Evolutionary conservation across 78 protist genomes (phyloP).

Genomic region (Chrysochromulina tobinii): DNA sequence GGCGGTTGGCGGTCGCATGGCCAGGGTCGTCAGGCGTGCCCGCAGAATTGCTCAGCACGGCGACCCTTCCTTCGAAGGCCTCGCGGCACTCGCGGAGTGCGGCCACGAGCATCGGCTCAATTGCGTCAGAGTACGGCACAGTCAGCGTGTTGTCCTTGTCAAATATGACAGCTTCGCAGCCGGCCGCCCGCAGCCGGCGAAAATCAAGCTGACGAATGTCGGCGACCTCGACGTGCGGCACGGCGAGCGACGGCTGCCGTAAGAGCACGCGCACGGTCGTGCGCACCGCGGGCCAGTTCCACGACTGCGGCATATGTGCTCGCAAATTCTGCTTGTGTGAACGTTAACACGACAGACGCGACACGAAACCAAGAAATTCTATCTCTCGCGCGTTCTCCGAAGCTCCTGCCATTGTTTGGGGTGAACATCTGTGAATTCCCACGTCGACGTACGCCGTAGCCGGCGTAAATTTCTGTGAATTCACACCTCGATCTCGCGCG

Average conservation of each 20-base stretch:
- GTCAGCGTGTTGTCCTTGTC: slow-evolving; percentile 22
- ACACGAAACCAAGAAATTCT: too few species aligned
- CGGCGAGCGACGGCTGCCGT: neutral
- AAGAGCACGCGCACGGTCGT: neutral
- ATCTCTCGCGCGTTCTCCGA: too few species aligned
- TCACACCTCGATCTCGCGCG: too few species aligned
- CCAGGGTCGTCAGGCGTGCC: neutral
- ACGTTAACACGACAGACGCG: too few species aligned
- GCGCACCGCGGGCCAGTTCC: neutral
- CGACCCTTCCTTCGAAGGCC: neutral
- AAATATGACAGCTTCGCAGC: neutral
- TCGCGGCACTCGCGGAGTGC: neutral
- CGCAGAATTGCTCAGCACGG: neutral
- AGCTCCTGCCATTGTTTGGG: too few species aligned
- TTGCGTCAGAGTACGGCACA: neutral
- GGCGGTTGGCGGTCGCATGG: neutral
- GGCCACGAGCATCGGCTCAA: neutral
- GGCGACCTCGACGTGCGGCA: neutral
- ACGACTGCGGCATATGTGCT: neutral
- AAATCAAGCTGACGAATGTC: neutral
- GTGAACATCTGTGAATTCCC: too few species aligned
- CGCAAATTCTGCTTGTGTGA: too few species aligned
- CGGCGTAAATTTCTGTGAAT: too few species aligned
- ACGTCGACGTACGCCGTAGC: too few species aligned
- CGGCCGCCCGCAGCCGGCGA: neutral